These are phyloP conservation scores for Trichophyton simii DNA, from an alignment of 2,329 filamentous ascomycete genomes.

Conservation along the genomic window DNA sequence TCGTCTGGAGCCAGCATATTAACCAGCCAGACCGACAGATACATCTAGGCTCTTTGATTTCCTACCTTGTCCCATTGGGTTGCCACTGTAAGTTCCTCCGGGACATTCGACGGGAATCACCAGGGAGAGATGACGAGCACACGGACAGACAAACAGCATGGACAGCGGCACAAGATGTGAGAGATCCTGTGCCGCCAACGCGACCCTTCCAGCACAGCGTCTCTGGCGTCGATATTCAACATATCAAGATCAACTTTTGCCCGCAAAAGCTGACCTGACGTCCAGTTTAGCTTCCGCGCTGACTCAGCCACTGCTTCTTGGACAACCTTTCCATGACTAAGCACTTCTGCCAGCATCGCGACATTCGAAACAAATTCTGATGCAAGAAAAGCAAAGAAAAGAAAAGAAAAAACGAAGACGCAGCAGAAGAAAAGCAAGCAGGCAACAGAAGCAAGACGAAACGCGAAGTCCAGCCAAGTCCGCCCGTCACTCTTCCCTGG, in stretches of 20 bases:
- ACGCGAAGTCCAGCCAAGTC: neutral
- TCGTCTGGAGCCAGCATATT: neutral
- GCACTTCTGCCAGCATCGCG: neutral
- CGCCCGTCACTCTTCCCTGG: neutral
- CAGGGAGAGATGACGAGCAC: neutral
- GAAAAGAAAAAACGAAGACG: neutral
- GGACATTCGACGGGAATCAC: neutral
- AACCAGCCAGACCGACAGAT: neutral
- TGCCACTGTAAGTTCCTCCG: neutral
- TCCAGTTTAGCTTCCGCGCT: neutral
- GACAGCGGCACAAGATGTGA: neutral
- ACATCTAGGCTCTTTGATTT: neutral
- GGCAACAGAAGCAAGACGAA: too few species aligned
- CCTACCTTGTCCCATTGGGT: neutral
- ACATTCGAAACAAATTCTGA: too few species aligned
- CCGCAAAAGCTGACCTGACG: neutral
- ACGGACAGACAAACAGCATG: neutral
- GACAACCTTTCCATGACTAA: neutral
- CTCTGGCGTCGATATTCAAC: neutral
- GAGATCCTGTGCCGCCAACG: neutral
- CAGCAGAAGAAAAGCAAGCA: neutral
- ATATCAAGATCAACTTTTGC: neutral
- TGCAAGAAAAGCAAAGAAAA: too few species aligned
- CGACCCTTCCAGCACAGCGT: neutral
- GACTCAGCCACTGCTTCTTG: neutral